phyloP scores from a whole-genome alignment of 495 filamentous ascomycete genomes.

The Copromyces sp. region DNA sequence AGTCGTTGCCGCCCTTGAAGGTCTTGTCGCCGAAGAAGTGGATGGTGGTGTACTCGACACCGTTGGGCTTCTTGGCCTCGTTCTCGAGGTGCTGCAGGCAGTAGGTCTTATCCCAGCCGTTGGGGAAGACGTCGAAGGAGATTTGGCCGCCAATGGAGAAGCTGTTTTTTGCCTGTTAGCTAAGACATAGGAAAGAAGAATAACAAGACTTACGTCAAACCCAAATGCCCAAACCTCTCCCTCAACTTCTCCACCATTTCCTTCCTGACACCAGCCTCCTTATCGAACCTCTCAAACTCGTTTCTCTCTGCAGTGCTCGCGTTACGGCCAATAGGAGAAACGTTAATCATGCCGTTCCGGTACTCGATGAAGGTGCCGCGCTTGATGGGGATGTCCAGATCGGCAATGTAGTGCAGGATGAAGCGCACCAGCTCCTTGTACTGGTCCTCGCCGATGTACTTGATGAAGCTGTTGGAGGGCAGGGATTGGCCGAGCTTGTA shows the following conservation, averaged over 20 bases:
- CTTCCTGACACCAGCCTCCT: conserved; percentile 58
- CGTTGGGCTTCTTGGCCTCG: conserved; percentile 59
- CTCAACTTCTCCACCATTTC: conserved; percentile 63
- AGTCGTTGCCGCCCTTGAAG: conserved; percentile 81
- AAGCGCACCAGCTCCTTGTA: conserved; percentile 86
- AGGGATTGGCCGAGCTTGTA: conserved; percentile 67
- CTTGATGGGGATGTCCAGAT: conserved; percentile 80
- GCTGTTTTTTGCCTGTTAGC: conserved; percentile 29
- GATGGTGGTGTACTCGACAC: conserved; percentile 70
- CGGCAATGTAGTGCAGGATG: conserved; percentile 79
- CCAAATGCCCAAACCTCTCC: conserved; percentile 72
- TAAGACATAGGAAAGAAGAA: neutral
- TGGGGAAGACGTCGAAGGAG: conserved; percentile 96
- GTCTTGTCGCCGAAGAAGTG: conserved; percentile 99
- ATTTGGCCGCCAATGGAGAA: conserved; percentile 95
- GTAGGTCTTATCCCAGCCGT: conserved; percentile 98
- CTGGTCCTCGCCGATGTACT: conserved; percentile 81
- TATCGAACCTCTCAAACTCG: conserved; percentile 71
- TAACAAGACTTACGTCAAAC: conserved; percentile 59
- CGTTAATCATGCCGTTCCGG: conserved; percentile 93
- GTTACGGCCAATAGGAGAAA: conserved; percentile 87
- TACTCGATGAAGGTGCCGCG: conserved; percentile 96
- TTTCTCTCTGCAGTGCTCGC: conserved; percentile 69
- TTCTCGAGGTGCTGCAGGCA: conserved; percentile 78
- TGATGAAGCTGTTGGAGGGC: conserved; percentile 71